Evolutionary conservation across 1,139 yeast genomes (phyloP).

Genomic region (Pichia sp.): DNA sequence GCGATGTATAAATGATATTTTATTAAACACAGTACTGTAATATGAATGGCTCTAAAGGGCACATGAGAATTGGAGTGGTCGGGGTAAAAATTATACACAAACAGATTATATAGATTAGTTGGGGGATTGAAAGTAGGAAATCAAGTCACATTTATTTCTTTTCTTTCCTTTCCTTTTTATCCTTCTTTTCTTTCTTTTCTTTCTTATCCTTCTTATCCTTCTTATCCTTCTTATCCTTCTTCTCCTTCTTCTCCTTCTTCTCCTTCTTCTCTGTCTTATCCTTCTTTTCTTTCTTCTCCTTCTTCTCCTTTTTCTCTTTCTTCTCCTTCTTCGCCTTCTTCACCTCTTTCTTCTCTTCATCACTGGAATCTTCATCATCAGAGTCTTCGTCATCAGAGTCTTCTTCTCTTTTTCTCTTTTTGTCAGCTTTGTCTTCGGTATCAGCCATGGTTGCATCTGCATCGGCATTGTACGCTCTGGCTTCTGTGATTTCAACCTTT

Average conservation of each 20-base stretch:
- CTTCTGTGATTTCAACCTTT: constrained; percentile 79
- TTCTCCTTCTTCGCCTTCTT: constrained; percentile 42
- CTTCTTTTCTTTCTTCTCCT: constrained; percentile 34
- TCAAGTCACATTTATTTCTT: constrained; percentile 18
- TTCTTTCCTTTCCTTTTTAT: constrained; percentile 26
- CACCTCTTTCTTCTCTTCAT: constrained; percentile 40
- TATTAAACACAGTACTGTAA: constrained; percentile 15
- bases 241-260: constrained; percentile 39
- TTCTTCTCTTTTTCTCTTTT: constrained; percentile 43
- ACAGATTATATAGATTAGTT: constrained; percentile 1
- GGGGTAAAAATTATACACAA: constrained; percentile 2
- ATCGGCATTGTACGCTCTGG: constrained; percentile 88
- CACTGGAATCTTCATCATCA: constrained; percentile 39
- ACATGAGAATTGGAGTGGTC: not conserved
- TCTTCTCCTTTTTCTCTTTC: constrained; percentile 35
- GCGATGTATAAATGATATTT: constrained; percentile 4
- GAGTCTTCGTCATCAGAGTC: constrained; percentile 42
- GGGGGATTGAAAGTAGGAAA: not conserved
- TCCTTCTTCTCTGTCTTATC: constrained; percentile 40
- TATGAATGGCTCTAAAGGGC: constrained; percentile 7
- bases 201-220: constrained; percentile 47
- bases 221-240: constrained; percentile 47
- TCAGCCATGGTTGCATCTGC: constrained; percentile 70
- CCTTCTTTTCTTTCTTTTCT: constrained; percentile 38
- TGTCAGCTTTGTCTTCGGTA: constrained; percentile 33